phyloP scores from a whole-genome alignment of 2,329 filamentous ascomycete species.

The Pseudofabraea citricarpa region DNA sequence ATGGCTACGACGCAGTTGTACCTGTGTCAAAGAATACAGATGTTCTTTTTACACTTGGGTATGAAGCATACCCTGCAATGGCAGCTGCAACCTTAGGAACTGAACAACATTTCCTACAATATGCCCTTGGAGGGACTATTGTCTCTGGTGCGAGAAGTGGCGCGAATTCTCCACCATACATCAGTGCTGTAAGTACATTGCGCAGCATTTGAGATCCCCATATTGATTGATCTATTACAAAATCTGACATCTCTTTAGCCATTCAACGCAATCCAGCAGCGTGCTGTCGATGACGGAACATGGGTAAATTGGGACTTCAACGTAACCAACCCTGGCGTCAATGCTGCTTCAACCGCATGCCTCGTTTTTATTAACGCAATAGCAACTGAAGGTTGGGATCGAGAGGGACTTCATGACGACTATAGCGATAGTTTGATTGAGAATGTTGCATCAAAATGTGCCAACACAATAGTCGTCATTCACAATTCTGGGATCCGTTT shows the following conservation, averaged over 20 bases:
- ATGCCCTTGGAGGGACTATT: constrained; percentile 38
- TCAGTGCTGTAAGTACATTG: constrained; percentile 23
- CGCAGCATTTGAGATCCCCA: too few species aligned
- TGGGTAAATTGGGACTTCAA: neutral
- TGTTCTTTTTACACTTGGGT: constrained; percentile 37
- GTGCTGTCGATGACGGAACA: neutral
- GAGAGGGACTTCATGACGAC: constrained; percentile 40
- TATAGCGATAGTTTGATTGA: constrained; percentile 59
- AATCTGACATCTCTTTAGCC: constrained; percentile 1
- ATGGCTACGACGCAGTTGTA: constrained; percentile 52
- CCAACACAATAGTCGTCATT: constrained; percentile 62
- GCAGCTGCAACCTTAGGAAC: neutral
- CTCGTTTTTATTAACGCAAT: neutral
- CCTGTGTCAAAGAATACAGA: constrained; percentile 2
- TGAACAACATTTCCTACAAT: constrained; percentile 15
- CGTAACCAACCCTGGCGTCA: neutral
- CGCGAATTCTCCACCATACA: constrained; percentile 48
- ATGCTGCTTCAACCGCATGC: constrained; percentile 1
- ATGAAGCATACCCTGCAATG: neutral
- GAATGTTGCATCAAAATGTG: constrained; percentile 28
- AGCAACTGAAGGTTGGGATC: constrained; percentile 31
- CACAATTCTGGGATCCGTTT: constrained; percentile 59
- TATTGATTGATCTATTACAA: too few species aligned
- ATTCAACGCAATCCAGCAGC: constrained; percentile 4
- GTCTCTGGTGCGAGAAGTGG: constrained; percentile 43